These are phyloP conservation scores for Penicillium paxilli DNA, from an alignment of 495 filamentous ascomycete genomes.

Conservation along the genomic window DNA sequence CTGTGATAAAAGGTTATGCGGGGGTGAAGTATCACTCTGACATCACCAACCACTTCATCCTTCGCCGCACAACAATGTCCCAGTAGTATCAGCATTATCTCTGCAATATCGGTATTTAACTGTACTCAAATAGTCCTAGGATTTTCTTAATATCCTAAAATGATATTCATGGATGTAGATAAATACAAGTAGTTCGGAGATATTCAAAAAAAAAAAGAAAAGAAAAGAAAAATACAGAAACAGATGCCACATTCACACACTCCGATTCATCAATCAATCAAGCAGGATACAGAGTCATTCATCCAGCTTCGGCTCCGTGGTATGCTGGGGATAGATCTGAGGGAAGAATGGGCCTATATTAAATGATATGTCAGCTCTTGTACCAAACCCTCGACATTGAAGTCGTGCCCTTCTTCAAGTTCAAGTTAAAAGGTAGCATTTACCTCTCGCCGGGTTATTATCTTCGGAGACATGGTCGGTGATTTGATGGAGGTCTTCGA, in stretches of 20 bases:
- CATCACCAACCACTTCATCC: conserved; percentile 11
- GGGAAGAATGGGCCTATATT: conserved; percentile 4
- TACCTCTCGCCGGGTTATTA: conserved; percentile 10
- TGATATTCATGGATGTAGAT: too few relatives aligned
- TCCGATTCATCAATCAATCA: neutral
- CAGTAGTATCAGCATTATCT: too few relatives aligned
- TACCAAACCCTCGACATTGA: too few relatives aligned
- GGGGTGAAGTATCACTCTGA: conserved; percentile 22
- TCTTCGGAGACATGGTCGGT: conserved; percentile 17
- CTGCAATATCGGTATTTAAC: too few relatives aligned
- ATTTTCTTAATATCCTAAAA: too few relatives aligned
- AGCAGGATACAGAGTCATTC: neutral
- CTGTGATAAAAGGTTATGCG: neutral
- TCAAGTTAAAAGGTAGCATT: too few relatives aligned
- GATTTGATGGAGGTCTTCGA: conserved; percentile 23
- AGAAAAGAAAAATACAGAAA: neutral
- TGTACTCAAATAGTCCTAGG: too few relatives aligned
- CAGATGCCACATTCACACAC: too few relatives aligned
- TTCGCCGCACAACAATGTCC: neutral
- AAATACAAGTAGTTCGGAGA: too few relatives aligned
- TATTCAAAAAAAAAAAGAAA: neutral
- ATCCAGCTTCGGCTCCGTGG: neutral
- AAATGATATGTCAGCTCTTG: neutral
- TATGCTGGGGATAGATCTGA: conserved; percentile 3
- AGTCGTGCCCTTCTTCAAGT: too few relatives aligned